phyloP scores from a whole-genome alignment of 805 yeast species.

The Dipodascus geniculatus region DNA sequence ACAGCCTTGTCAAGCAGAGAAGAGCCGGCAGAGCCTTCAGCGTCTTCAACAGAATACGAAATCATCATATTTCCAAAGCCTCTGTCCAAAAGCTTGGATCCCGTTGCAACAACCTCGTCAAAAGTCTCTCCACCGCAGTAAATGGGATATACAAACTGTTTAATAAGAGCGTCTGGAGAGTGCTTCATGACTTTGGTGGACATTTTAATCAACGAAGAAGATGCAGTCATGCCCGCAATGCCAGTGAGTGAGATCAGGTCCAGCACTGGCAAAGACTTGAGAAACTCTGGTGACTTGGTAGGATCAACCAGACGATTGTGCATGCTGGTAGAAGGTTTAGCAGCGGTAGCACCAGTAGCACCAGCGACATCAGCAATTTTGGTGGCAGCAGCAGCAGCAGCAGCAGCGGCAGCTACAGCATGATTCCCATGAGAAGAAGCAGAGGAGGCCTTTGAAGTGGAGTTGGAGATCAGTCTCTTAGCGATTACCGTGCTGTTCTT shows the following conservation, averaged over 20 bases:
- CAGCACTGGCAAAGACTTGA: constrained; percentile 16
- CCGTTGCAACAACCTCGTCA: constrained; percentile 58
- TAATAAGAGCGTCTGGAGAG: constrained; percentile 56
- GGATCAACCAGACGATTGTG: constrained; percentile 1
- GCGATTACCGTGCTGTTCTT: background rate
- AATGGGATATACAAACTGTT: constrained; percentile 61
- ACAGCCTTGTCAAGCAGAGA: constrained; percentile 18
- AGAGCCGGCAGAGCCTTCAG: constrained; percentile 46
- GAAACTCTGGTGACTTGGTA: constrained; percentile 12
- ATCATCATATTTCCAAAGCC: constrained; percentile 92
- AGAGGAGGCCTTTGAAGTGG: background rate
- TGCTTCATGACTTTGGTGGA: constrained; percentile 26
- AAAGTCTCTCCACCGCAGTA: constrained; percentile 87
- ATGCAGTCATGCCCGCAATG: constrained; percentile 24
- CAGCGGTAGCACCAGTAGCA: constrained; percentile 1
- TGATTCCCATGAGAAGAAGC: constrained; percentile 7
- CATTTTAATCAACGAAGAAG: constrained; percentile 20
- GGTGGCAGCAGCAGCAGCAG: constrained; percentile 8
- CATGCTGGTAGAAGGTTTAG: background rate
- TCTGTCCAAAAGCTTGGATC: constrained; percentile 49
- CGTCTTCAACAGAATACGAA: constrained; percentile 86
- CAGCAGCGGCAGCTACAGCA: constrained; percentile 7
- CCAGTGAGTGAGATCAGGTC: constrained; percentile 23
- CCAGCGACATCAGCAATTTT: background rate
- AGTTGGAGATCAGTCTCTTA: background rate